Evolutionary conservation across 2,329 filamentous ascomycete species (phyloP), one percentile per base, ranked within the genome.

Genomic region (Pseudonectria buxi): DNA sequence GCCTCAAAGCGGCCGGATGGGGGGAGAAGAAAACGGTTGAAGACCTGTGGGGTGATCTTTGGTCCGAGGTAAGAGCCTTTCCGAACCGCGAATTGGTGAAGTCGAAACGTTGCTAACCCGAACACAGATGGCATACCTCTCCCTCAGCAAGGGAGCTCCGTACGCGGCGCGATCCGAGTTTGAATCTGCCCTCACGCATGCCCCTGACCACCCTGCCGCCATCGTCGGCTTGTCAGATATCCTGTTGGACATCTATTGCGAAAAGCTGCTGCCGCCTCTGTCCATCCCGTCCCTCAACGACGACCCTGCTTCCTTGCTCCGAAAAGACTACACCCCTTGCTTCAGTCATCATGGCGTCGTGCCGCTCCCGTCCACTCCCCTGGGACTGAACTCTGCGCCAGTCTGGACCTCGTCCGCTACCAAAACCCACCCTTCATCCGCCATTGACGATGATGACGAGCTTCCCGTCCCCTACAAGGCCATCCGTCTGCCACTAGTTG

Each of bases 151-250:
- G 45, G 71, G 68, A 4, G 63, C 66, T 2, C 78, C 80, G 2
- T 81, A 86, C 45, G 67, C 76, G 35, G 89, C 89, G 4, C 78
- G 87, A 11, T 69, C 75, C 15, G 72, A 84, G 45, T 95, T 90
- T 51, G 92, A 98, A 59, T 75, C 81, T 38, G 87, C 89, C 11
- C 67, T 98, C 13, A 78, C 81, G 15, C 80, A 88, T 55, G 84
- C 77, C 43, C 79, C 83, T 1, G 79, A 96, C 54, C 90, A 98
- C 49, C 72, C 85, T 0, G 70, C 71, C 11, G 87, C 86, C 24
- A 94, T 84, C 15, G 78, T 95, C 25, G 86, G 84, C 1, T 66
- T 98, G 14, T 86, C 86, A 13, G 84, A 85, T 49, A 81, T 96
- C 26, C 71, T 98, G 6, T 72, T 96, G 32, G 88, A 95, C 53